Evolutionary conservation across 164 flowering plant species (phyloP), one percentile per base, ranked within the genome.

Genomic region (Vitis cinerea): DNA sequence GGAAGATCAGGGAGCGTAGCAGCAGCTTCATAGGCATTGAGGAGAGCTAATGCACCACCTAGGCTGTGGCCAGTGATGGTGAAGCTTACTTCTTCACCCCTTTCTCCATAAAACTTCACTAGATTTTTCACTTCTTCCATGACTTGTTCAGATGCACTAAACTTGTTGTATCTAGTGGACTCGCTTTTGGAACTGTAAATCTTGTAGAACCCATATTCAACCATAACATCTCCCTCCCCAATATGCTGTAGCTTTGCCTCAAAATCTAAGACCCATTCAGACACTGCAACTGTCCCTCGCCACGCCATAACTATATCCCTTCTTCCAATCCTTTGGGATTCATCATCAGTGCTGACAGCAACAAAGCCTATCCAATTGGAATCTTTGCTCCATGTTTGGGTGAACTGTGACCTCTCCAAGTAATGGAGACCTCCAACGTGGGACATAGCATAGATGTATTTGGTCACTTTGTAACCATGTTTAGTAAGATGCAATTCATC

Each of bases 341-440:
- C 93, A 8, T 72, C 75, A 31, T 86, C 86, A 17, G 74, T 79
- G 61, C 88, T 85, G 4, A 89, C 88, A 0, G 92, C 91, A 0
- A 91, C 87, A 54, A 66, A 89, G 4, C 97, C 97, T 77, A 91
- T 86, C 97, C 97, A 91, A 44, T 85, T 86, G n/a, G 90, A 86
- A 30, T 84, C 85, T 44, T 73, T 80, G 74, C 89, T 85, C 90
- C 91, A 87, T 0, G 78, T 69, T 7, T 83, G 81, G 0, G 49
- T 77, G 17, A 81, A 3, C 3, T 72, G 74, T 0, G 88, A 80
- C 31, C 73, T 68, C 70, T 84, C 73, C 3, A 90, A 69, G 90
- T 88, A 90, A 0, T 58, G 30, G 0, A 88, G 89, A 30, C 86
- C 70, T 8, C 85, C 87, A 0, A 86, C 65, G 23, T 80, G 85